Evolutionary conservation across 2,329 filamentous ascomycete genomes (phyloP).

Genomic region (Rutstroemia sp.): DNA sequence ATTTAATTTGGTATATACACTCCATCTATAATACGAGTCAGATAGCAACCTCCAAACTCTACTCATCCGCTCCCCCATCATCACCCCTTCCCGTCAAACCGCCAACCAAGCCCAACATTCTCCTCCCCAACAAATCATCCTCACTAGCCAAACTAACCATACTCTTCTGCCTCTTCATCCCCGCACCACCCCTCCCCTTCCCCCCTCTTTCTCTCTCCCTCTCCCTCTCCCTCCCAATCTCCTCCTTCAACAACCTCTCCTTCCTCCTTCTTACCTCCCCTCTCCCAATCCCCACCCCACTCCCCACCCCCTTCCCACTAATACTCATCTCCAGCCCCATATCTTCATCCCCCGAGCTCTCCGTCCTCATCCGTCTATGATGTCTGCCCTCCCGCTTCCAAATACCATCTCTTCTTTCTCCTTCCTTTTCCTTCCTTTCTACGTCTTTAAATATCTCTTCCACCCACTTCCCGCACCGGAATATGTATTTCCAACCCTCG

Average conservation of each 20-base stretch:
- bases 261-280: constrained; percentile 6
- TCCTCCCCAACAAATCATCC: constrained; percentile 46
- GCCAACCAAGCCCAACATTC: constrained; percentile 47
- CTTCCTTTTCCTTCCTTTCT: constrained; percentile 31
- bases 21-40: constrained; percentile 18
- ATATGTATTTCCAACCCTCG: constrained; percentile 82
- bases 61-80: constrained; percentile 13
- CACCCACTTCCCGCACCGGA: constrained; percentile 74
- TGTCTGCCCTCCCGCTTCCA: constrained; percentile 1
- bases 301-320: constrained; percentile 13
- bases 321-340: constrained; percentile 68
- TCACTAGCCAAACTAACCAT: constrained; percentile 46
- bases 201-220: background rate
- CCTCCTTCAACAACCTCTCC: constrained; percentile 34
- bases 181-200: constrained; percentile 28
- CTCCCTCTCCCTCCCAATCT: constrained; percentile 27
- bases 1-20: no score
- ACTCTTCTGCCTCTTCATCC: constrained; percentile 35
- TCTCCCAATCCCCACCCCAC: constrained; percentile 10
- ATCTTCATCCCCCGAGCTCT: constrained; percentile 62
- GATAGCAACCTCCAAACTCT: background rate
- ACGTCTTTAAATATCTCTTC: constrained; percentile 61
- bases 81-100: constrained; percentile 38
- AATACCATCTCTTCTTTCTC: constrained; percentile 8
- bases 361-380: constrained; percentile 18